phyloP scores from a whole-genome alignment of 1,139 yeast genomes.

The Saccharomyces uvarum region DNA sequence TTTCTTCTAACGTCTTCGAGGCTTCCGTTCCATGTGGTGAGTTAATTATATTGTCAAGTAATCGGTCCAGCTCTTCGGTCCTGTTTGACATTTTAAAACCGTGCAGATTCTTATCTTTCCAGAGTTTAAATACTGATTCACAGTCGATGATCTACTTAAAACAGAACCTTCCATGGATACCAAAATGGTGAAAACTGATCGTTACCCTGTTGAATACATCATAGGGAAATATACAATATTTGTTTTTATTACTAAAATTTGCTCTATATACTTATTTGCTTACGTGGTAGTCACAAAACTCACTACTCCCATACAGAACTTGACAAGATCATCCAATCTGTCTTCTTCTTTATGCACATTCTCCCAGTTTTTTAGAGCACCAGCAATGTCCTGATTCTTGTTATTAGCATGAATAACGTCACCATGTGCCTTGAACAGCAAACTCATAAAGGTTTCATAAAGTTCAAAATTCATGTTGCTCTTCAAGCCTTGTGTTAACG shows the following conservation, averaged over 20 bases:
- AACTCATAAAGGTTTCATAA: slow-evolving; percentile 62
- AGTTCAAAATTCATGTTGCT: slow-evolving; percentile 46
- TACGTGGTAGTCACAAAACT: slow-evolving; percentile 41
- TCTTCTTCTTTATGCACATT: slow-evolving; percentile 40
- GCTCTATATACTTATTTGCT: not conserved
- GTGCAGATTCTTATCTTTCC: not conserved
- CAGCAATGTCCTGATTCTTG: slow-evolving; percentile 36
- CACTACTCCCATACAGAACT: slow-evolving; percentile 79
- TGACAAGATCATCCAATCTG: slow-evolving; percentile 59
- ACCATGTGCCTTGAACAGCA: slow-evolving; percentile 72
- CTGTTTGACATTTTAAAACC: not conserved
- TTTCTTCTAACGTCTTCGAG: slow-evolving; percentile 22
- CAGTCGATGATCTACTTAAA: not conserved
- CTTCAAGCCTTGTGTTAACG: slow-evolving; percentile 52
- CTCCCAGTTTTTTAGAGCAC: slow-evolving; percentile 47
- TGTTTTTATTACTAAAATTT: not conserved
- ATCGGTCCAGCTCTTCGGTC: slow-evolving; percentile 15
- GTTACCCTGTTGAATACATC: not conserved
- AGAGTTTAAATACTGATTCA: not conserved
- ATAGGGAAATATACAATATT: not conserved
- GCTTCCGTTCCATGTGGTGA: slow-evolving; percentile 19
- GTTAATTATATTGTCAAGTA: slow-evolving; percentile 17
- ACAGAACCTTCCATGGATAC: not conserved
- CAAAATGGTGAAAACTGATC: not conserved
- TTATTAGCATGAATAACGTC: slow-evolving; percentile 58